phyloP scores from a whole-genome alignment of 768 basidiomycete species.

The Candolleomyces eurysporus region DNA sequence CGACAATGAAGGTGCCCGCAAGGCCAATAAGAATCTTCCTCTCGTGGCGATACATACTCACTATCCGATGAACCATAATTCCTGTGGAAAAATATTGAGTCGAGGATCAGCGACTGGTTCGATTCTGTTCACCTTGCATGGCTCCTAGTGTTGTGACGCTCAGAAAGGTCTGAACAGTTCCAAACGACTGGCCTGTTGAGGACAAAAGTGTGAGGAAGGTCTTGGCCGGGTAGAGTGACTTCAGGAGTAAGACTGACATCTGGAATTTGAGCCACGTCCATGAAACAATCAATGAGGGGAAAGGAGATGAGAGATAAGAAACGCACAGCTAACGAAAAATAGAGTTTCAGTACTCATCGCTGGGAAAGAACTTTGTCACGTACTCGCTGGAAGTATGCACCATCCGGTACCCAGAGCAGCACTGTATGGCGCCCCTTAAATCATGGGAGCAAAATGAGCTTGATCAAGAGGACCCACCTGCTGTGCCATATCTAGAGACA shows the following conservation, averaged over 20 bases:
- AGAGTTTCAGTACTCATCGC: neutral
- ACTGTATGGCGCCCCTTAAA: neutral
- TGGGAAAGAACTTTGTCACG: neutral
- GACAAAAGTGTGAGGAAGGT: neutral
- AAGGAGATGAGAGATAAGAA: neutral
- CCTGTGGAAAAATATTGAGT: neutral
- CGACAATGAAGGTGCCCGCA: neutral
- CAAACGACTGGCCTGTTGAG: neutral
- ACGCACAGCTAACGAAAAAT: neutral
- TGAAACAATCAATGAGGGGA: neutral
- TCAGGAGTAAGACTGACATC: neutral
- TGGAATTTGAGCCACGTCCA: neutral
- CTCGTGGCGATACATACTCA: constrained; percentile 5
- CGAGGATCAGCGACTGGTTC: neutral
- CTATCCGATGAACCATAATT: constrained; percentile 7
- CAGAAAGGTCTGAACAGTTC: neutral
- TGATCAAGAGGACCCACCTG: neutral
- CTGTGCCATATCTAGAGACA: neutral
- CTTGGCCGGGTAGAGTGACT: neutral
- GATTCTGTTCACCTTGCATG: constrained; percentile 1
- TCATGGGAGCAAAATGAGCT: neutral
- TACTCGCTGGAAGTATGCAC: neutral
- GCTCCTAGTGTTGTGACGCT: neutral
- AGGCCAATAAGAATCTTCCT: neutral
- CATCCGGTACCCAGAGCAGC: neutral